Percentiles rank a stretch among this genome's conserved stretches.
Conservation (phyloP, 192 early-diverging fungal species). For the Coemansia sp. region DNA sequence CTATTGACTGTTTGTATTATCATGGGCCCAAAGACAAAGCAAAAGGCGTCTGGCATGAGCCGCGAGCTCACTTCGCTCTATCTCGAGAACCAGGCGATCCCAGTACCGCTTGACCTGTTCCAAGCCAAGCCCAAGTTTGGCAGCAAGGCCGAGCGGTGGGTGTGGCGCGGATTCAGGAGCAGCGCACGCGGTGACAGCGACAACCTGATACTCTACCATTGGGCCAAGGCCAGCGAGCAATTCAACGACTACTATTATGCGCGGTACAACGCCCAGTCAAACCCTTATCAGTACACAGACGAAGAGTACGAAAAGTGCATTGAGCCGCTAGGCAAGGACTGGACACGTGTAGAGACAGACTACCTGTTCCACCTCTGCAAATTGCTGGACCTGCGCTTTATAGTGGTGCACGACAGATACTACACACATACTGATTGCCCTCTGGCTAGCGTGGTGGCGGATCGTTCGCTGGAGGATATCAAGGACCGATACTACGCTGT, state of each 20-base stretch:
- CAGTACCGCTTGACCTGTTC: slow-evolving; percentile 45
- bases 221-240: slow-evolving; percentile 74
- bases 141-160: slow-evolving; percentile 68
- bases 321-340: slow-evolving; percentile 60
- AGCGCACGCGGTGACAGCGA: slow-evolving; percentile 67
- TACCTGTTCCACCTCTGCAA: slow-evolving; percentile 73
- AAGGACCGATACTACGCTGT: slow-evolving; percentile 85
- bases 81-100: slow-evolving; percentile 44
- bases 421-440: slow-evolving; percentile 44
- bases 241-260: slow-evolving; percentile 70
- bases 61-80: slow-evolving; percentile 50
- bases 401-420: slow-evolving; percentile 84
- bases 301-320: slow-evolving; percentile 82
- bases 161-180: slow-evolving; percentile 63
- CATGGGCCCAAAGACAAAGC: slow-evolving; percentile 34
- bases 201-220: slow-evolving; percentile 70
- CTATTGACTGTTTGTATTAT: neutral
- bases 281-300: slow-evolving; percentile 71
- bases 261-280: slow-evolving; percentile 71
- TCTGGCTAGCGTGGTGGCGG: neutral
- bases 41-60: slow-evolving; percentile 29
- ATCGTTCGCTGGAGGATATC: slow-evolving; percentile 63
- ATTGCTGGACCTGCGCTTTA: slow-evolving; percentile 76
- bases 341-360: slow-evolving; percentile 85
- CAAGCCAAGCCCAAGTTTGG: slow-evolving; percentile 71